Evolutionary conservation across 768 basidiomycete species (phyloP).

Genomic region (Clitopilus passeckerianus): DNA sequence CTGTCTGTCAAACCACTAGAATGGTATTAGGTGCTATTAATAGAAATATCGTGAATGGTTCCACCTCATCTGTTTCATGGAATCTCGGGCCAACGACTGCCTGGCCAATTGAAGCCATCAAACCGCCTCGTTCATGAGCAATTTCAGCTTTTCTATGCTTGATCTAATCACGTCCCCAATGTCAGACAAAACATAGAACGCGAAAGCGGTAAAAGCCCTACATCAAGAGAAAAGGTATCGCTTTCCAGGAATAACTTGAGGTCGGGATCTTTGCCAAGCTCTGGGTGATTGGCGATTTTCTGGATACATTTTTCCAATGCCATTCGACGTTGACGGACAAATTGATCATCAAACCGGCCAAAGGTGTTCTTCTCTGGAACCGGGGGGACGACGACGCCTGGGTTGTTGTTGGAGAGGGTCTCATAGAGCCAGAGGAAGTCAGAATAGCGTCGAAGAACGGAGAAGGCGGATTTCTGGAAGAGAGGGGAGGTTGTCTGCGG

Average conservation of each 20-base stretch:
- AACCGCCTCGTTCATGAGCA: slow-evolving; percentile 72
- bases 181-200: no score
- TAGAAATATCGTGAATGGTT: slow-evolving; percentile 1
- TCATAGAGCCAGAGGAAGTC: slow-evolving; percentile 98
- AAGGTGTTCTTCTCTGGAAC: slow-evolving; percentile 94
- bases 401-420: slow-evolving; percentile 83
- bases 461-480: slow-evolving; percentile 80
- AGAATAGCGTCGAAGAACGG: slow-evolving; percentile 94
- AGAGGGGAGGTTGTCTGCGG: slow-evolving; percentile 77
- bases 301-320: slow-evolving; percentile 88
- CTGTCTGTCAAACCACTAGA: slow-evolving; percentile 91
- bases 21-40: slow-evolving; percentile 1
- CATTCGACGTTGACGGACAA: slow-evolving; percentile 79
- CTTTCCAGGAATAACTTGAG: slow-evolving; percentile 89
- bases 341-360: slow-evolving; percentile 89
- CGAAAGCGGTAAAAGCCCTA: no score
- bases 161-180: slow-evolving; percentile 66
- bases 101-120: slow-evolving; percentile 82
- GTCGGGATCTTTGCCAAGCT: slow-evolving; percentile 84
- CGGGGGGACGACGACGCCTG: slow-evolving; percentile 95
- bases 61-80: slow-evolving; percentile 83
- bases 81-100: slow-evolving; percentile 77
- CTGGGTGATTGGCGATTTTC: slow-evolving; percentile 91
- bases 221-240: slow-evolving; percentile 88
- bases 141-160: slow-evolving; percentile 82